Evolutionary conservation across 2,329 filamentous ascomycete genomes (phyloP).

Genomic region (Scytalidium sp.): DNA sequence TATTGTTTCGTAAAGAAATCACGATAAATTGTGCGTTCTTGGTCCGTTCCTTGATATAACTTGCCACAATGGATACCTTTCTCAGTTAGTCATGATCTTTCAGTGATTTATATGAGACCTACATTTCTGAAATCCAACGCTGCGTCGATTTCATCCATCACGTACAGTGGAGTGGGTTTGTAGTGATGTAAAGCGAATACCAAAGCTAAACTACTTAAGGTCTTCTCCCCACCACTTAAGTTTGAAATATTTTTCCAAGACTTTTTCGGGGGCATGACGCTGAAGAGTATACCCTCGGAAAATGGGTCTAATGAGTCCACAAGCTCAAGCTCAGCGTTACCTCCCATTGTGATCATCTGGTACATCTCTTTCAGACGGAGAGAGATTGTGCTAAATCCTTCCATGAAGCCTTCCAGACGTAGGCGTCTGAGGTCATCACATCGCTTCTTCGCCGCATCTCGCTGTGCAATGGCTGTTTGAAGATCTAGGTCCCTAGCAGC

Average conservation of each 20-base stretch:
- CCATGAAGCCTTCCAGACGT: constrained; percentile 96
- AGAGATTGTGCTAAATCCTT: constrained; percentile 92
- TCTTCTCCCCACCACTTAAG: constrained; percentile 95
- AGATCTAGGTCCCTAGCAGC: constrained; percentile 80
- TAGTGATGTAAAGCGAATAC: constrained; percentile 99
- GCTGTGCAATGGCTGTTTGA: constrained; percentile 69
- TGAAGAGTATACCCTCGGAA: constrained; percentile 94
- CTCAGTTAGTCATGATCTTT: neutral
- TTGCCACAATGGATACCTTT: constrained; percentile 93
- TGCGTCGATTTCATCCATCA: constrained; percentile 99
- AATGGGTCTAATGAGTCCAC: constrained; percentile 97
- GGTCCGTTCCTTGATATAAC: constrained; percentile 98
- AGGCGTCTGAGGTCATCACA: constrained; percentile 89
- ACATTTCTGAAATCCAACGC: constrained; percentile 97
- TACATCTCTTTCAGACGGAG: constrained; percentile 98
- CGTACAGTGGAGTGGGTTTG: constrained; percentile 94
- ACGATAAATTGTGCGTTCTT: constrained; percentile 99
- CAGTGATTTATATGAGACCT: constrained; percentile 40
- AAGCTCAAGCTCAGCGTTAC: constrained; percentile 94
- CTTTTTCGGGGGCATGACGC: constrained; percentile 99
- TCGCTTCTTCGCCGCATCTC: constrained; percentile 86
- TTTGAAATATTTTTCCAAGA: constrained; percentile 99
- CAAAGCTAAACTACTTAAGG: constrained; percentile 83
- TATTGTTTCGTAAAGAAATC: constrained; percentile 96
- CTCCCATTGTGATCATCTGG: constrained; percentile 99